These are phyloP conservation scores for Eragrostis tef DNA, from an alignment of 202 grass and related monocot genomes.

Conservation along the genomic window DNA sequence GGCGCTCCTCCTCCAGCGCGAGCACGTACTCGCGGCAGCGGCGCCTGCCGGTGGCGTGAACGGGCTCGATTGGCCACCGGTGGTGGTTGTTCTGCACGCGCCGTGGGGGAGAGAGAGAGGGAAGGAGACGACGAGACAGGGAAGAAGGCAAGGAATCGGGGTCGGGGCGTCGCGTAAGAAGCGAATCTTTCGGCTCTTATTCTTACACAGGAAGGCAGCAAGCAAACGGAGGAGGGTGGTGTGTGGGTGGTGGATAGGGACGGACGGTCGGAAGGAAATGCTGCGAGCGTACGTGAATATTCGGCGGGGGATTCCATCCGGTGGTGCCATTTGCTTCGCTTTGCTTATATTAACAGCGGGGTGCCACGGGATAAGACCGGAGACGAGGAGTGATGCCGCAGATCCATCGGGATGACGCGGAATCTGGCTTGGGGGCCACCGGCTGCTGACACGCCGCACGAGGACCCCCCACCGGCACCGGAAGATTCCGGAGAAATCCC, in stretches of 20 bases:
- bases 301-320: slow-evolving; percentile 70
- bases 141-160: slow-evolving; percentile 39
- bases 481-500: slow-evolving; percentile 12
- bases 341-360: neutral
- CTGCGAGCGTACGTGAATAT: slow-evolving; percentile 55
- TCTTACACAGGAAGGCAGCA: slow-evolving; percentile 28
- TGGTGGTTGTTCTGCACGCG: neutral
- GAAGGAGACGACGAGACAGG: neutral
- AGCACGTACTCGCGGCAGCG: slow-evolving; percentile 60
- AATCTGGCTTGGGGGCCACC: neutral
- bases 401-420: slow-evolving; percentile 6
- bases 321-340: no score
- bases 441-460: neutral
- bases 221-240: no score
- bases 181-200: slow-evolving; percentile 62
- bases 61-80: neutral
- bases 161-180: slow-evolving; percentile 89
- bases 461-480: neutral
- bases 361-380: neutral
- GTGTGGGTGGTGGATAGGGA: neutral
- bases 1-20: slow-evolving; percentile 77
- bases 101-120: neutral
- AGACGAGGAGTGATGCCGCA: neutral
- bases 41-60: slow-evolving; percentile 4
- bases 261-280: neutral